Evolutionary conservation across 331 rosid genomes (phyloP).

Genomic region (Rosa hybrid): DNA sequence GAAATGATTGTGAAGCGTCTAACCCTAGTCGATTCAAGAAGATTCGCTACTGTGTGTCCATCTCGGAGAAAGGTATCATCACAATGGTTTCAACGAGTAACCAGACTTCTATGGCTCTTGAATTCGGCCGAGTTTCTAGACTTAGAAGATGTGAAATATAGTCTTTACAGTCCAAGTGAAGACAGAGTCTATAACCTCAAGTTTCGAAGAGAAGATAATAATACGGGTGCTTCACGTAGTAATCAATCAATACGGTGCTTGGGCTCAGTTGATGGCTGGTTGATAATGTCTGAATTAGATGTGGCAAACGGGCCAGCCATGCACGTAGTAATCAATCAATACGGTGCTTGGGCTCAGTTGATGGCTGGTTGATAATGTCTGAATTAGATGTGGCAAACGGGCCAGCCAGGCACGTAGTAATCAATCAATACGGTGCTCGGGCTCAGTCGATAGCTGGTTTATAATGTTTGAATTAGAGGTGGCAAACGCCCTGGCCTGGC

Average conservation of each 20-base stretch:
- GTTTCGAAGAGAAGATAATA: background rate
- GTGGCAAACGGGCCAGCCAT: too few relatives aligned
- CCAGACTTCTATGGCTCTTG: background rate
- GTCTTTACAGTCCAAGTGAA: background rate
- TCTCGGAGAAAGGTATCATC: background rate
- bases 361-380: background rate
- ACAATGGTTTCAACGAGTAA: background rate
- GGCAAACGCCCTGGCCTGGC: too few relatives aligned
- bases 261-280: background rate
- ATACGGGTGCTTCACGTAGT: too few relatives aligned
- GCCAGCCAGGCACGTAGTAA: too few relatives aligned
- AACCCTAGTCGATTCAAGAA: background rate
- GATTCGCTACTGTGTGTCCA: background rate
- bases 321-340: too few relatives aligned
- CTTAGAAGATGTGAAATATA: background rate
- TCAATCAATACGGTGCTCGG: background rate
- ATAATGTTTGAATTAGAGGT: background rate
- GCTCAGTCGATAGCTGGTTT: background rate
- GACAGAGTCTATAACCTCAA: background rate
- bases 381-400: too few relatives aligned
- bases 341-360: background rate
- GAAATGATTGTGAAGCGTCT: background rate
- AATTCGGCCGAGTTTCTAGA: background rate
- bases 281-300: background rate
- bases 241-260: background rate